Conservation (phyloP, 129 eudicot species). For the Tanacetum coccineum region DNA sequence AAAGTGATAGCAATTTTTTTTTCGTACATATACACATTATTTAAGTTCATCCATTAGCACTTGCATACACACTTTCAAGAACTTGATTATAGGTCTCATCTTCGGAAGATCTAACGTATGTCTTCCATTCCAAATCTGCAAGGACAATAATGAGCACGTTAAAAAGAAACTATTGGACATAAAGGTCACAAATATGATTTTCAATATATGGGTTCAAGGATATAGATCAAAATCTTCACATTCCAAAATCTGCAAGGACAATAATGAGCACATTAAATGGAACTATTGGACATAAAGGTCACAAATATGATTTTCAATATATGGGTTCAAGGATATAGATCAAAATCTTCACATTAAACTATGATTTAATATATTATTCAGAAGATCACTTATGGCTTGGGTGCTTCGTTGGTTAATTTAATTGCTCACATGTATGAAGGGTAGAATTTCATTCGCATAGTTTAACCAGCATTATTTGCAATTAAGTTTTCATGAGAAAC, state of each 20-base stretch:
- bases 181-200: background rate
- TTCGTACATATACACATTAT: no score
- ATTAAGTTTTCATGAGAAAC: no score
- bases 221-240: background rate
- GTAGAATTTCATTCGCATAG: no score
- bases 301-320: background rate
- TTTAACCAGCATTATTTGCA: no score
- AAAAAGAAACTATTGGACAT: no score
- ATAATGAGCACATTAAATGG: background rate
- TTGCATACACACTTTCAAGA: conserved; percentile 78
- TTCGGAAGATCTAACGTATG: conserved; percentile 85
- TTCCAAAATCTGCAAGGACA: conserved; percentile 43
- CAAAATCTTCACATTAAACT: background rate
- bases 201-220: background rate
- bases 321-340: background rate
- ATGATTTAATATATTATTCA: no score
- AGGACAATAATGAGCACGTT: background rate
- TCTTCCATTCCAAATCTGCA: conserved; percentile 79
- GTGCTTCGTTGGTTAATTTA: no score
- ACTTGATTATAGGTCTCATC: conserved; percentile 90
- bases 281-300: no score
- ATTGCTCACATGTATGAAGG: no score
- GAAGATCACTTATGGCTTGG: no score
- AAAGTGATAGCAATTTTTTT: no score
- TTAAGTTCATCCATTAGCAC: no score